Base-by-base conservation (phyloP, 179 eudicot species). In the Beta macrorhiza region DNA sequence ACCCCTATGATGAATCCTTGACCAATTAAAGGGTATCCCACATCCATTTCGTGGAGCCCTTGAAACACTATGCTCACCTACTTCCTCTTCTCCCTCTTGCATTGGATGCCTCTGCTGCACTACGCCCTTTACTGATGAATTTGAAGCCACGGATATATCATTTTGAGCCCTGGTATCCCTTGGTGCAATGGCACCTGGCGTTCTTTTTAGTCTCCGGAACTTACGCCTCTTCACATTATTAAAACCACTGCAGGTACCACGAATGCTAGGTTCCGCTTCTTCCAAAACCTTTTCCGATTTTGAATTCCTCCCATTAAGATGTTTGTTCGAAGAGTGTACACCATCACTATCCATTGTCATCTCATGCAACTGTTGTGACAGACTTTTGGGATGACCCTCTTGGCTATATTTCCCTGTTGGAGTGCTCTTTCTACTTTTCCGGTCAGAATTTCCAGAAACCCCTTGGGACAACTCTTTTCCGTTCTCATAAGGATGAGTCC, bases 11-110 rank as follows among this genome's bases (percentile, higher is more conserved):
- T 96, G 99, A 86, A 93, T 94, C 49, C 94, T 90, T 68, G 98
- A 96, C 99, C 99, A 96, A 79, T 96, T 92, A 86, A 89, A 96
- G 73, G 98, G 99, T 84, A 91, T 90, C 3, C 99, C 98, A 84
- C 98, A 96, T 47, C 97, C 91, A 76, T 92, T 89, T 77, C 76
- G 82, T 17, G 97, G 97, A 79, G 74, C 89, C 82, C 88, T 84
- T 6, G 90, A 82, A 74, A 88, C 88, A 89, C 89, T 89, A 53
- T 83, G 87, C 68, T 83, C 87, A 37, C 77, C 88, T 77, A 82
- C 67, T 71, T 84, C 90, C 57, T 83, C 91, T 32, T 79, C 89
- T 57, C 80, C 84, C 68, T 87, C 84, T 57, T 80, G 87, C 53
- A 82, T 51, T 9, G 59, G 82, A 84, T 86, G 82, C 71, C 79